Conservation (phyloP, 164 flowering plant genomes). For the Saururus chinensis region DNA sequence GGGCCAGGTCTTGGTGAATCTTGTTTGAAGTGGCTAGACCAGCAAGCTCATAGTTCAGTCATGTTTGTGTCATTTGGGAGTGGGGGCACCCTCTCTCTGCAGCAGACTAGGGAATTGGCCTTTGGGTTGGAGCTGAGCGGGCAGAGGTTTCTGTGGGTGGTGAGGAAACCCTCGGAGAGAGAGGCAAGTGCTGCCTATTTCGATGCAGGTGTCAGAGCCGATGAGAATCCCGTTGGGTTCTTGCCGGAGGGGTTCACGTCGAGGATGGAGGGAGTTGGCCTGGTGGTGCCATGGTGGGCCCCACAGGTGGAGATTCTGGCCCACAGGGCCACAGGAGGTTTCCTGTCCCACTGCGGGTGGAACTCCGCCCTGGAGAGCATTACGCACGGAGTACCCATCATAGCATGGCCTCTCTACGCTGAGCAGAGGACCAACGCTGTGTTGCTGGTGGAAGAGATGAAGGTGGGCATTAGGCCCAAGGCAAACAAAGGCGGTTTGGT, state of each 20-base stretch:
- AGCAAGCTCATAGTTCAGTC: too few species aligned
- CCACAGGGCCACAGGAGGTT: constrained; percentile 11
- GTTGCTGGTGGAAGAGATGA: constrained; percentile 32
- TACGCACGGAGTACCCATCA: constrained; percentile 47
- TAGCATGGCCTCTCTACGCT: constrained; percentile 72
- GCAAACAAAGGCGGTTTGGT: constrained; percentile 29
- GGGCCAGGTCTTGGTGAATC: too few species aligned
- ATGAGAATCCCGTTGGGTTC: constrained; percentile 12
- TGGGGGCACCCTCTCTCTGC: too few species aligned
- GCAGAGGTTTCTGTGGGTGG: too few species aligned
- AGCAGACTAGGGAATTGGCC: too few species aligned
- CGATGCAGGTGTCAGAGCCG: too few species aligned
- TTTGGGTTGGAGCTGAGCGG: too few species aligned
- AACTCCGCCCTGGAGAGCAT: constrained; percentile 62
- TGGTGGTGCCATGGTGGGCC: constrained; percentile 22
- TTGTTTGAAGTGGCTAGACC: too few species aligned
- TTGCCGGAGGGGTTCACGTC: constrained; percentile 21
- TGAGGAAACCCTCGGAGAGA: too few species aligned
- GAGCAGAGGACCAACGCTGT: constrained; percentile 64
- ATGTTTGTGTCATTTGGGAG: too few species aligned
- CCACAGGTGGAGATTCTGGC: constrained; percentile 11
- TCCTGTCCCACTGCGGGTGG: constrained; percentile 49
- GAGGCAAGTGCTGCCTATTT: too few species aligned
- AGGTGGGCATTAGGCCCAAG: constrained; percentile 36
- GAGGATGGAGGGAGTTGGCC: constrained; percentile 13